phyloP scores from a whole-genome alignment of 2,329 filamentous ascomycete species.

The Monilinia aucupariae region DNA sequence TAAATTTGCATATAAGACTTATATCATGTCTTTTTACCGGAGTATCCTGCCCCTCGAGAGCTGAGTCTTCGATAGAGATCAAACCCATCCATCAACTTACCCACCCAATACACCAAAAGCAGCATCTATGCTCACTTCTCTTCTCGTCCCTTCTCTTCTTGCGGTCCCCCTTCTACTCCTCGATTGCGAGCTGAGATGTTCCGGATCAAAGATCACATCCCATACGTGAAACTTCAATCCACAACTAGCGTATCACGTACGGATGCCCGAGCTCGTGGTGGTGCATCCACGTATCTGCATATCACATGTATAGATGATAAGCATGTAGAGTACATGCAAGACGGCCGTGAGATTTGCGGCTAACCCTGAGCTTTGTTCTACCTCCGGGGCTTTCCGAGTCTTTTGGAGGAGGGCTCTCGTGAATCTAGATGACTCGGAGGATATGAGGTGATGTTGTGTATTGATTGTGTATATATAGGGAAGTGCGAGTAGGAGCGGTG shows the following conservation, averaged over 20 bases:
- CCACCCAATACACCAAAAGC: no score
- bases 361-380: not conserved
- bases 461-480: not conserved
- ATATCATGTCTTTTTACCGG: no score
- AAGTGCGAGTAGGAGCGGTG: not conserved
- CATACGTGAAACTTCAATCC: no score
- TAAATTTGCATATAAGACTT: no score
- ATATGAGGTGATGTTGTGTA: not conserved
- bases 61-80: no score
- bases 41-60: no score
- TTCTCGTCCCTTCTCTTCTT: no score
- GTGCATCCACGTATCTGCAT: not conserved
- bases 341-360: not conserved
- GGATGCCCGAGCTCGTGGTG: not conserved
- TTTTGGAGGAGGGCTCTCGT: not conserved
- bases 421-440: not conserved
- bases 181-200: no score
- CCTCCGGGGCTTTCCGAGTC: not conserved
- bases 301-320: not conserved
- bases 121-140: no score
- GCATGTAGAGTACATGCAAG: not conserved
- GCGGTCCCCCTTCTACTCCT: no score
- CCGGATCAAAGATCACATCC: no score
- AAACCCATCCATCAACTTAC: no score
- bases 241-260: not conserved